Evolutionary conservation across 257 asterid species (phyloP), one percentile per base, ranked within the genome.

Genomic region (Solanum dulcamara): DNA sequence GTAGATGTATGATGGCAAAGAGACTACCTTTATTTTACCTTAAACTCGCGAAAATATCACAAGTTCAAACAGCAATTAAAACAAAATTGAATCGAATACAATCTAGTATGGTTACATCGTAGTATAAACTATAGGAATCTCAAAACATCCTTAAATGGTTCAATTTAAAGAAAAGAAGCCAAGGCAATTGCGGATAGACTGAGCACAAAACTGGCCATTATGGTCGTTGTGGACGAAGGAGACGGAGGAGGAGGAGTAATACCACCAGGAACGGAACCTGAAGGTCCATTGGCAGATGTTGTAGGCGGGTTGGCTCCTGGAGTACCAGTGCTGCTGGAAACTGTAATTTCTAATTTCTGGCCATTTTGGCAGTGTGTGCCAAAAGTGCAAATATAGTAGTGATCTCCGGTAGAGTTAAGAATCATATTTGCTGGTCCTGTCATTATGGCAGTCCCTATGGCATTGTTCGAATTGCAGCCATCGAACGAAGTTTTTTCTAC

Each of bases 331-430:
- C 11, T 28, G 86, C 33, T n/a, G 0, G 88, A 86, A 81, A 91
- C 92, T 0, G 87, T 84, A 5, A 91, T 75, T 40, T 89, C 84
- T 0, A 92, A 90, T 62, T 86, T 91, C 89, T 90, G 93, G 1
- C 93, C 94, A 1, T 8, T 3, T 30, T 9, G 59, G 81, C 96
- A 92, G 64, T 92, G 96, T 60, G 84, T 7, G 44, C 89, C 93
- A 3, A 91, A 0, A 10, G 91, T 87, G 89, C 92, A 92, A 48
- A 92, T 91, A 87, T 86, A 92, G 83, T 89, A 77, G 88, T 88
- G 91, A 7, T 85, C 84, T 3, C 94, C 94, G 37, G 85, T 44
- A 3, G 92, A 46, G 81, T n/a, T 83, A 35, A 92, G 89, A 35
- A 89, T 90, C 13, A 92, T 17, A 81, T 87, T 92, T 10, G 86